Conservation (phyloP, 2,329 filamentous ascomycete genomes). For the Trichophyton rubrum region DNA sequence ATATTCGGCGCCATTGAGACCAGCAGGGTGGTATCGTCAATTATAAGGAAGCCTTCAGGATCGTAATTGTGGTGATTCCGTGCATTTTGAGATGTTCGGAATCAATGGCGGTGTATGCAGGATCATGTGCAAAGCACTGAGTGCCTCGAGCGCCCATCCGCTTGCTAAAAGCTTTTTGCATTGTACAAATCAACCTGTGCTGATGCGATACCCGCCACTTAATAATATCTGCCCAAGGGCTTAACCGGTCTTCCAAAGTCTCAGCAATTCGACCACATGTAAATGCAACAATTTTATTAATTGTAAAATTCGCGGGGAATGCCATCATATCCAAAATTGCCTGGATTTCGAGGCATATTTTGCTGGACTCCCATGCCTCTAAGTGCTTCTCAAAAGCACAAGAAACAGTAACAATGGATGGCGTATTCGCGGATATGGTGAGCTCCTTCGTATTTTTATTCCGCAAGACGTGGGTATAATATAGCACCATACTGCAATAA, state of each 20-base stretch:
- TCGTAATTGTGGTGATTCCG: slow-evolving; percentile 18
- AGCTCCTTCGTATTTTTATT: background rate
- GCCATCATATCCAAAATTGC: background rate
- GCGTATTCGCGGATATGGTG: background rate
- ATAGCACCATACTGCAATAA: background rate
- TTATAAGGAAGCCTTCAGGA: slow-evolving; percentile 25
- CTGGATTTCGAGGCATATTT: background rate
- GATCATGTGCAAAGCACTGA: slow-evolving; percentile 20
- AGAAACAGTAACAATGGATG: background rate
- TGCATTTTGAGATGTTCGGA: slow-evolving; percentile 11
- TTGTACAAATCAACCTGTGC: slow-evolving; percentile 18
- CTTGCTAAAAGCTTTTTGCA: slow-evolving; percentile 12
- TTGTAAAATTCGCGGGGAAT: background rate
- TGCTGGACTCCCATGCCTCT: background rate
- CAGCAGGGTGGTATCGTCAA: slow-evolving; percentile 28
- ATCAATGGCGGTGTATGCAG: slow-evolving; percentile 17
- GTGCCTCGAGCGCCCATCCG: background rate
- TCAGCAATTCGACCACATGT: background rate
- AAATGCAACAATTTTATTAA: slow-evolving; percentile 10
- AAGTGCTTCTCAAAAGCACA: background rate
- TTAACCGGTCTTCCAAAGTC: too few relatives aligned
- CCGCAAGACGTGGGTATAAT: background rate
- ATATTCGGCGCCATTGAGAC: slow-evolving; percentile 24
- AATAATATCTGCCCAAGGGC: background rate
- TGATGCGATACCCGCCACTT: slow-evolving; percentile 9